Conservation (phyloP, 805 yeast species). For the Starmerella ratchasimensis region DNA sequence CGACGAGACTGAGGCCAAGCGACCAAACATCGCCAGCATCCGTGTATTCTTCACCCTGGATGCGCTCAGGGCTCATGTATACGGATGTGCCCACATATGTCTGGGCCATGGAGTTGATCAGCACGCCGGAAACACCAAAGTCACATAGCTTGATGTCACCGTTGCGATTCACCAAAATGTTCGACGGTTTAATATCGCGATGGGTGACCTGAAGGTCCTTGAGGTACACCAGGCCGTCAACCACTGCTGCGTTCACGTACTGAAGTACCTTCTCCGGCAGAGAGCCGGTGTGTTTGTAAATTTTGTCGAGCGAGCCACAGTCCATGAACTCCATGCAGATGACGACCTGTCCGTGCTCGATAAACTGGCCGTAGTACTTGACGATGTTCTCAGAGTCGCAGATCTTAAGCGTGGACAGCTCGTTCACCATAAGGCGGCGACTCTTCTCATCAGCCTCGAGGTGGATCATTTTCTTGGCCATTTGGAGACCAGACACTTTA, state of each 20-base stretch:
- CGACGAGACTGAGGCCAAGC: slow-evolving; percentile 77
- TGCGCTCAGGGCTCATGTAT: slow-evolving; percentile 95
- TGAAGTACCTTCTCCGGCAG: slow-evolving; percentile 57
- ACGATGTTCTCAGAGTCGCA: slow-evolving; percentile 71
- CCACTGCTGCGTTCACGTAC: slow-evolving; percentile 59
- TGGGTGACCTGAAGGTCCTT: slow-evolving; percentile 83
- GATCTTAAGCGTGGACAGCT: slow-evolving; percentile 78
- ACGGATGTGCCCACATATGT: slow-evolving; percentile 97
- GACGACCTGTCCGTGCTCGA: slow-evolving; percentile 56
- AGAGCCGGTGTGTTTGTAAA: slow-evolving; percentile 46
- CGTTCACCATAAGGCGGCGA: slow-evolving; percentile 74
- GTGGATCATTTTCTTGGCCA: slow-evolving; percentile 83
- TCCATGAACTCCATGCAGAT: slow-evolving; percentile 95
- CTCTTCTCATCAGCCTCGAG: slow-evolving; percentile 69
- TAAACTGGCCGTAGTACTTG: slow-evolving; percentile 81
- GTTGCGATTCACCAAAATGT: slow-evolving; percentile 70
- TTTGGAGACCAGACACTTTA: slow-evolving; percentile 69
- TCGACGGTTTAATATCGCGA: slow-evolving; percentile 91
- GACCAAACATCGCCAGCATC: slow-evolving; percentile 98
- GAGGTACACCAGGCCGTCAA: slow-evolving; percentile 68
- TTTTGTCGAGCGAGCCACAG: slow-evolving; percentile 81
- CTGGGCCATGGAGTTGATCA: slow-evolving; percentile 87
- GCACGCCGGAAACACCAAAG: slow-evolving; percentile 88
- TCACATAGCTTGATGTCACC: slow-evolving; percentile 90
- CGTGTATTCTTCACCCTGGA: slow-evolving; percentile 86